phyloP scores from a whole-genome alignment of 202 grass and related monocot genomes.

The Elaeis oleifera region DNA sequence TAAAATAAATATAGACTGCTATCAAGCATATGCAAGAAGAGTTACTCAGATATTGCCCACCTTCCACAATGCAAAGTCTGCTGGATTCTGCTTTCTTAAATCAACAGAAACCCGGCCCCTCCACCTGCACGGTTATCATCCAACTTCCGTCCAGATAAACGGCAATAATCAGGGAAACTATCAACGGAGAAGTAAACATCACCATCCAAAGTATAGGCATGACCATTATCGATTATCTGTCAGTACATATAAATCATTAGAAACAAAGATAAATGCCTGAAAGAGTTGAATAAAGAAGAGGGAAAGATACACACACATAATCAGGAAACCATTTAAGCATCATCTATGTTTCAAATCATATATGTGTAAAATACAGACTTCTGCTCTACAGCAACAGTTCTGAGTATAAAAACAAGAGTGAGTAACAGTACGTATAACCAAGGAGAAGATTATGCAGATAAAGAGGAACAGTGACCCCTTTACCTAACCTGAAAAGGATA shows the following conservation, averaged over 20 bases:
- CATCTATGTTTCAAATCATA: too few species aligned
- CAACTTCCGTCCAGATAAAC: slow-evolving; percentile 63
- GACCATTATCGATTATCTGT: slow-evolving; percentile 79
- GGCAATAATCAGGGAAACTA: slow-evolving; percentile 67
- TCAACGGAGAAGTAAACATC: slow-evolving; percentile 91
- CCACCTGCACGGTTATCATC: slow-evolving; percentile 82
- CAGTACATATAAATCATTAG: neutral
- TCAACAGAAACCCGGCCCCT: slow-evolving; percentile 65
- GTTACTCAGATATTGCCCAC: slow-evolving; percentile 9
- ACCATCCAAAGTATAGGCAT: slow-evolving; percentile 73
- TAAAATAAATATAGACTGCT: slow-evolving; percentile 3
- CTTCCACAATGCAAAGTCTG: slow-evolving; percentile 88
- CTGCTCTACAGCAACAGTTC: too few species aligned
- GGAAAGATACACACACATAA: too few species aligned
- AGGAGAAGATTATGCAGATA: too few species aligned
- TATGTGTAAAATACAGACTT: too few species aligned
- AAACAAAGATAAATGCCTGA: too few species aligned
- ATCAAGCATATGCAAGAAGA: neutral
- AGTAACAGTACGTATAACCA: too few species aligned
- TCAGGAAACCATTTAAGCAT: too few species aligned
- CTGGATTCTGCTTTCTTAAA: slow-evolving; percentile 56
- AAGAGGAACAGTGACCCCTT: too few species aligned
- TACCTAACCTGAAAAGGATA: too few species aligned
- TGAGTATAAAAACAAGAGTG: too few species aligned
- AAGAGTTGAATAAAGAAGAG: too few species aligned